phyloP scores from a whole-genome alignment of 495 filamentous ascomycete genomes.

The Xylaria telfairii region DNA sequence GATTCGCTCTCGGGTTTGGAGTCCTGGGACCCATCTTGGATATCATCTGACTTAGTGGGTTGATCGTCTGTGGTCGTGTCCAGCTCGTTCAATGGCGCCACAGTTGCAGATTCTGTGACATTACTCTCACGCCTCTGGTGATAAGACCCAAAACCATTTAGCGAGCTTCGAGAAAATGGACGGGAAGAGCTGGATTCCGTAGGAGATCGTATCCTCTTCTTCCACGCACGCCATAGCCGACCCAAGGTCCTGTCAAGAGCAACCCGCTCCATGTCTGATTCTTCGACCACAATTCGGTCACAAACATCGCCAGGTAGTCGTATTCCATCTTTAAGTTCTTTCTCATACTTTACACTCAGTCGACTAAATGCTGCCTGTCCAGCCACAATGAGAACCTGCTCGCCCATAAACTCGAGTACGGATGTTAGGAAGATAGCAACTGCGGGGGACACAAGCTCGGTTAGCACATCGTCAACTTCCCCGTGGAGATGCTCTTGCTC shows the following conservation, averaged over 20 bases:
- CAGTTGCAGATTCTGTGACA: slow-evolving; percentile 29
- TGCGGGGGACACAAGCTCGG: slow-evolving; percentile 82
- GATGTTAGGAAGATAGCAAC: slow-evolving; percentile 96
- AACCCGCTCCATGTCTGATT: slow-evolving; percentile 90
- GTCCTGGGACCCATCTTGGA: slow-evolving; percentile 32
- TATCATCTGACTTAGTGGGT: slow-evolving; percentile 18
- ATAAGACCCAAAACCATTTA: slow-evolving; percentile 27
- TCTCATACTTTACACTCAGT: slow-evolving; percentile 57
- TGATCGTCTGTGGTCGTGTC: slow-evolving; percentile 26
- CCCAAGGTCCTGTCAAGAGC: slow-evolving; percentile 88
- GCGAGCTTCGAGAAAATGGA: slow-evolving; percentile 50
- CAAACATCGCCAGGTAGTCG: slow-evolving; percentile 47
- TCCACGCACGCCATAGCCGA: slow-evolving; percentile 93
- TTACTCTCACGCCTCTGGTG: slow-evolving; percentile 49
- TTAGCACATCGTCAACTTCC: slow-evolving; percentile 56
- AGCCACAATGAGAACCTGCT: slow-evolving; percentile 85
- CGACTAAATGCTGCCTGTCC: slow-evolving; percentile 86
- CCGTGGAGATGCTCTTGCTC: slow-evolving; percentile 71
- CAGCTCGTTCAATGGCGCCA: slow-evolving; percentile 25
- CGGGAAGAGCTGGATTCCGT: slow-evolving; percentile 44
- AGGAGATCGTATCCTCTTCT: slow-evolving; percentile 73
- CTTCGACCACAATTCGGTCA: slow-evolving; percentile 80
- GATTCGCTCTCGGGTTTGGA: slow-evolving; percentile 40
- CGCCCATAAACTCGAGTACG: slow-evolving; percentile 91
- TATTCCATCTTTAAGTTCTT: slow-evolving; percentile 56